Percentiles rank a stretch among this genome's conserved stretches.
Evolutionary conservation across 768 basidiomycete species (phyloP).

Genomic region (Leccinum olivaceopallidum): DNA sequence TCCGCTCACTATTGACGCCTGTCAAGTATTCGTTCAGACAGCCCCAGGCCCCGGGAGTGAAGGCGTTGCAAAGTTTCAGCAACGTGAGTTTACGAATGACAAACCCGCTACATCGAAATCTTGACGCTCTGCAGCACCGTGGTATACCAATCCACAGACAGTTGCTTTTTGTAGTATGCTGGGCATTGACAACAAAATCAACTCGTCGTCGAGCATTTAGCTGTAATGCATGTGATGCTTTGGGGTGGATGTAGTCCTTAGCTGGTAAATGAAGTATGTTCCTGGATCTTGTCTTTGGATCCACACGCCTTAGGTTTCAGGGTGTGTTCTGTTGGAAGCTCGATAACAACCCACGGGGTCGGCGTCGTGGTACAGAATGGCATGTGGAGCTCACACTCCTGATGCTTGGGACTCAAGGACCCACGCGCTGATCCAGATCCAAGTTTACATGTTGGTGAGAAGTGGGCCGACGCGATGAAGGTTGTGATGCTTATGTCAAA

Average conservation of each 20-base stretch:
- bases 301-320: background rate
- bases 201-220: slow-evolving; percentile 25
- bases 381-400: slow-evolving; percentile 40
- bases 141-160: slow-evolving; percentile 89
- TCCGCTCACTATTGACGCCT: slow-evolving; percentile 42
- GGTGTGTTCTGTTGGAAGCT: background rate
- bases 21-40: slow-evolving; percentile 70
- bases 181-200: slow-evolving; percentile 72
- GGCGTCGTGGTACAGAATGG: slow-evolving; percentile 46
- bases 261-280: background rate
- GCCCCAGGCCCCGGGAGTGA: slow-evolving; percentile 53
- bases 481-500: slow-evolving; percentile 81
- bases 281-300: background rate
- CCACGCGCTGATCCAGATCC: slow-evolving; percentile 64
- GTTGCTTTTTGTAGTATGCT: slow-evolving; percentile 82
- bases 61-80: slow-evolving; percentile 38
- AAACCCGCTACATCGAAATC: background rate
- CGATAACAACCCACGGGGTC: slow-evolving; percentile 4
- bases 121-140: slow-evolving; percentile 49
- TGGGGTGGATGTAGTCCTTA: background rate
- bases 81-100: slow-evolving; percentile 34
- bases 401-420: slow-evolving; percentile 63
- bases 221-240: background rate
- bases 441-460: slow-evolving; percentile 72
- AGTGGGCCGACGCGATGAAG: slow-evolving; percentile 80